Conservation (phyloP, 164 flowering plant genomes). For the Stephania yunnanensis region DNA sequence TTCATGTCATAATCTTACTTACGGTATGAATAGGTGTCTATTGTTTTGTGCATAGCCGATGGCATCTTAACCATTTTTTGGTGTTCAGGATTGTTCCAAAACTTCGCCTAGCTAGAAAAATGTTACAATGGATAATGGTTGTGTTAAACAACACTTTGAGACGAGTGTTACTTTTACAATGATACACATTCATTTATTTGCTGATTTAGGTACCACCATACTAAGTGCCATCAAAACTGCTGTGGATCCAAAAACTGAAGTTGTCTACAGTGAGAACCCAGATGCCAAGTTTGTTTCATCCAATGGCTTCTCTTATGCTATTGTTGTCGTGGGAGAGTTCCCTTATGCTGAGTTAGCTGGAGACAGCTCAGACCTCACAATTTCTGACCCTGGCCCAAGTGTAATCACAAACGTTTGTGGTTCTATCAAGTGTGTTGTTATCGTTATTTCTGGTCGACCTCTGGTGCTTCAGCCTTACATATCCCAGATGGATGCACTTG, state of each 20-base stretch:
- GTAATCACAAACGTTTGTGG: constrained; percentile 31
- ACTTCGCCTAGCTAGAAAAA: not conserved
- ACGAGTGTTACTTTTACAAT: not conserved
- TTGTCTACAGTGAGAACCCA: constrained; percentile 37
- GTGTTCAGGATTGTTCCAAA: not conserved
- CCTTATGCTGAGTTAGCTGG: constrained; percentile 41
- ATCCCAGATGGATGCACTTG: constrained; percentile 29
- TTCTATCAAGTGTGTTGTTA: constrained; percentile 34
- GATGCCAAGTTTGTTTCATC: constrained; percentile 25
- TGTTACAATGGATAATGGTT: not conserved
- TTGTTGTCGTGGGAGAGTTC: constrained; percentile 42
- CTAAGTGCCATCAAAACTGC: constrained; percentile 27
- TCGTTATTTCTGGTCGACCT: constrained; percentile 41
- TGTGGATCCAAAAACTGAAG: constrained; percentile 32
- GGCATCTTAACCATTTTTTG: not conserved
- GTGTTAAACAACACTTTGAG: not conserved
- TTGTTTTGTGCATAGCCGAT: not conserved
- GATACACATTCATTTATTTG: constrained; percentile 1
- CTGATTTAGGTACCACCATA: constrained; percentile 41
- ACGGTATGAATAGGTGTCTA: not conserved
- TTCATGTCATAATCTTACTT: not conserved
- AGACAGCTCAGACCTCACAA: constrained; percentile 32
- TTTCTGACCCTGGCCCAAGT: constrained; percentile 31
- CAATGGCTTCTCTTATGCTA: constrained; percentile 34
- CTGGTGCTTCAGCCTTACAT: constrained; percentile 39